Evolutionary conservation across 305 asterid genomes (phyloP).

Genomic region (Fraxinus greggii): DNA sequence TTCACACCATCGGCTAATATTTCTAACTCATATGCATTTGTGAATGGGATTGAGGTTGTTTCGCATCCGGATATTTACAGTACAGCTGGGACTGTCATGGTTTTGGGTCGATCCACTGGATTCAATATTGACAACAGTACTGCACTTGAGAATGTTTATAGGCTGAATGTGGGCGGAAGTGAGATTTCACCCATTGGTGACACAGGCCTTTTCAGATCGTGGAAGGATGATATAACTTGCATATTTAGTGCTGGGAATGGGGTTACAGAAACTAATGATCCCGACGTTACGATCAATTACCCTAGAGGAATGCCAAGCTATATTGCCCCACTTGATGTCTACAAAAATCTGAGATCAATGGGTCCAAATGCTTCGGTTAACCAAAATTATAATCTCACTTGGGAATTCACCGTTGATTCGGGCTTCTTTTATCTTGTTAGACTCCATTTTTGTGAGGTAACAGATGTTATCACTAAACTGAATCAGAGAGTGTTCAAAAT

Average conservation of each 20-base stretch:
- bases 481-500: conserved; percentile 69
- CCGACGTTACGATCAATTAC: conserved; percentile 43
- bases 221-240: conserved; percentile 61
- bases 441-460: conserved; percentile 86
- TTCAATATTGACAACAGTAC: conserved; percentile 55
- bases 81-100: conserved; percentile 37
- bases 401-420: conserved; percentile 64
- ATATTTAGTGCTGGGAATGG: conserved; percentile 60
- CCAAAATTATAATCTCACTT: conserved; percentile 59
- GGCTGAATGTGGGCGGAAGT: conserved; percentile 87
- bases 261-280: conserved; percentile 55
- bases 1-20: conserved; percentile 51
- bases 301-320: conserved; percentile 50
- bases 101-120: conserved; percentile 44
- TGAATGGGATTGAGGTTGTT: conserved; percentile 77
- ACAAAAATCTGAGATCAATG: conserved; percentile 68
- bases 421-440: conserved; percentile 80
- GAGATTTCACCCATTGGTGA: conserved; percentile 71
- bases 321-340: conserved; percentile 74
- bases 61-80: conserved; percentile 83
- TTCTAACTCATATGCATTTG: conserved; percentile 60
- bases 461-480: conserved; percentile 31
- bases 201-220: conserved; percentile 71
- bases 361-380: conserved; percentile 65
- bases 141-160: conserved; percentile 65